phyloP scores from a whole-genome alignment of 176 grass and related monocot species.

The Oryza officinalis region DNA sequence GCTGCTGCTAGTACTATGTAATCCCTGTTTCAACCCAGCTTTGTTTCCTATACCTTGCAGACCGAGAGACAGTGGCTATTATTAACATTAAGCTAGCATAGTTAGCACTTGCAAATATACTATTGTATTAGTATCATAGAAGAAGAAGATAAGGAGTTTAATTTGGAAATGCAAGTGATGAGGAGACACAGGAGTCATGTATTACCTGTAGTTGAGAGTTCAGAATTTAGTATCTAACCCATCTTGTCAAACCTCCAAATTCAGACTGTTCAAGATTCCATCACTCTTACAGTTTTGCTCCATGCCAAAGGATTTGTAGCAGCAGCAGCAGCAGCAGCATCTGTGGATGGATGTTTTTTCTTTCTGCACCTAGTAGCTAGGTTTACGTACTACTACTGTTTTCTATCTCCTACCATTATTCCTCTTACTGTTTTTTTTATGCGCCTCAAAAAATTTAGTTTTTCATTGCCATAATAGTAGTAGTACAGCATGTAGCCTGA shows the following conservation, averaged over 20 bases:
- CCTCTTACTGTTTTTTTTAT: slow-evolving; percentile 18
- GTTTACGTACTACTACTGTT: slow-evolving; percentile 26
- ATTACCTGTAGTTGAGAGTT: not conserved
- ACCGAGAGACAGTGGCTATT: slow-evolving; percentile 7
- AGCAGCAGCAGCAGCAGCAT: not conserved
- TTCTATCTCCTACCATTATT: slow-evolving; percentile 29
- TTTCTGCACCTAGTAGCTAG: slow-evolving; percentile 27
- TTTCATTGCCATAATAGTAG: slow-evolving; percentile 25
- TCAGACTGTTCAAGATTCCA: slow-evolving; percentile 32
- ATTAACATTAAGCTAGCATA: slow-evolving; percentile 13
- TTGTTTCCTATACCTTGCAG: slow-evolving; percentile 32
- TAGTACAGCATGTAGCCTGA: slow-evolving; percentile 51
- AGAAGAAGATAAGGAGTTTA: too few relatives aligned
- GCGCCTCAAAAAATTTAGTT: not conserved
- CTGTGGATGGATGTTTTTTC: not conserved
- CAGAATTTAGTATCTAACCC: not conserved
- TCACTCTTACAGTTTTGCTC: slow-evolving; percentile 19
- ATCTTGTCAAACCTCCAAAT: slow-evolving; percentile 40
- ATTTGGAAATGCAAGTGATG: slow-evolving; percentile 4
- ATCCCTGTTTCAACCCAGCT: slow-evolving; percentile 16
- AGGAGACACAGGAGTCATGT: not conserved
- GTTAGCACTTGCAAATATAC: not conserved
- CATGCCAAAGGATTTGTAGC: slow-evolving; percentile 20
- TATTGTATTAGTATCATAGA: not conserved
- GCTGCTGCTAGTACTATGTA: slow-evolving; percentile 20